These are phyloP conservation scores for Cercospora sojina DNA, from an alignment of 2,329 filamentous ascomycete genomes.

Conservation along the genomic window DNA sequence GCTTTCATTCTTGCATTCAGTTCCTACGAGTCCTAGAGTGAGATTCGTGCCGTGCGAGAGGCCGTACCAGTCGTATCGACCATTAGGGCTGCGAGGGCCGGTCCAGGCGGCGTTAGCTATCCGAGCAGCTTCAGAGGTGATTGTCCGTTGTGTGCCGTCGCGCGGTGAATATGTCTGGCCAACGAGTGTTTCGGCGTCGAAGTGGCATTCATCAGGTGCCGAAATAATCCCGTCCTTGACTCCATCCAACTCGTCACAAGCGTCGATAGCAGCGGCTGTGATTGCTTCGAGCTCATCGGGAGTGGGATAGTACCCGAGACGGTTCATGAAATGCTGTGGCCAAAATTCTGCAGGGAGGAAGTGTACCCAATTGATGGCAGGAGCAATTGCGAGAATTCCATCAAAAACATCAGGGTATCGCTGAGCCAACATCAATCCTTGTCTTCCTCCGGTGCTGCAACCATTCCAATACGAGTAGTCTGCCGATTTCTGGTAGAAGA, in stretches of 20 bases:
- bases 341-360: constrained; percentile 30
- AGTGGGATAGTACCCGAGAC: constrained; percentile 24
- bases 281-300: constrained; percentile 39
- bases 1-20: constrained; percentile 26
- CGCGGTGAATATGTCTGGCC: constrained; percentile 38
- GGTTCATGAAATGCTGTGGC: constrained; percentile 34
- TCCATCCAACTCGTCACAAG: constrained; percentile 40
- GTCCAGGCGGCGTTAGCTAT: constrained; percentile 38
- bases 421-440: constrained; percentile 41
- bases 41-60: constrained; percentile 19
- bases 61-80: constrained; percentile 38
- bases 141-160: constrained; percentile 20
- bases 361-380: constrained; percentile 38
- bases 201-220: constrained; percentile 27
- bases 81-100: constrained; percentile 31
- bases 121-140: constrained; percentile 33
- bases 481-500: constrained; percentile 35
- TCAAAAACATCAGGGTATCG: constrained; percentile 40
- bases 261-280: constrained; percentile 32
- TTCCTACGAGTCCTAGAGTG: constrained; percentile 30
- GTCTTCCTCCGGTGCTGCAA: constrained; percentile 41
- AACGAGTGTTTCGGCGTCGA: constrained; percentile 38
- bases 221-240: constrained; percentile 36
- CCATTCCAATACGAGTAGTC: constrained; percentile 41
- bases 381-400: constrained; percentile 41